Base-by-base conservation (phyloP, 208 protist genomes). In the Leptomonas pyrrhocoris region DNA sequence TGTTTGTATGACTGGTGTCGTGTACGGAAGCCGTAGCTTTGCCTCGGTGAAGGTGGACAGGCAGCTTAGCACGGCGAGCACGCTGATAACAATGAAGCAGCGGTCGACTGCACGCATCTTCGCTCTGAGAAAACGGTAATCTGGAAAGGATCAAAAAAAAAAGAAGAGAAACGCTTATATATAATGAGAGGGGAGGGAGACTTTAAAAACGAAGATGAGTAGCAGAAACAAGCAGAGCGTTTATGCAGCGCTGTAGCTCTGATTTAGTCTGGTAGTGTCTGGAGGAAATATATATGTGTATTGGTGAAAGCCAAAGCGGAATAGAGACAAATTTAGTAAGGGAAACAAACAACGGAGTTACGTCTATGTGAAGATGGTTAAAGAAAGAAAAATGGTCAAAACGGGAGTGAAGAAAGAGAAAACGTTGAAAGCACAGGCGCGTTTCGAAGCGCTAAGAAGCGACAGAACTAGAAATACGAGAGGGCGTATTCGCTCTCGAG, bases 1-100 rank as follows among this genome's bases (percentile, higher is more conserved):
- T 9, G 70, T 75, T 30, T 57, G 70, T 16, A 75, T 68, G 30
- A 68, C 61, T 11, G 70, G 70, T 2, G 38, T 63, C 21, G 70
- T 75, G 34, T 68, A 68, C 30, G 70, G 61, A 8, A 38, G 45
- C 3, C 51, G 61, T n/a, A 63, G 34, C 38, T 45, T 69, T 23
- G 34, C 61, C 5, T 56, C 63, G 1, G 58, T 34, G 43, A 40
- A 53, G 13, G 40, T 49, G 57, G 49, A 8, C 7, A 62, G n/a
- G 40, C 57, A 48, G 25, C 40, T 62, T 18, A 62, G 57, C 57
- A 50, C 21, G 2, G 23, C 57, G 12, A 38, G 2, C 12, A 50
- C 23, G 57, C 21, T 34, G 57, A 49, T 18, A 7, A 27, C n/a
- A 1, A 4, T n/a, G 21, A 34, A 2, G 57, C n/a, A 7, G 40